Conservation (phyloP, 495 filamentous ascomycete species). For the Aspergillus leporis region DNA sequence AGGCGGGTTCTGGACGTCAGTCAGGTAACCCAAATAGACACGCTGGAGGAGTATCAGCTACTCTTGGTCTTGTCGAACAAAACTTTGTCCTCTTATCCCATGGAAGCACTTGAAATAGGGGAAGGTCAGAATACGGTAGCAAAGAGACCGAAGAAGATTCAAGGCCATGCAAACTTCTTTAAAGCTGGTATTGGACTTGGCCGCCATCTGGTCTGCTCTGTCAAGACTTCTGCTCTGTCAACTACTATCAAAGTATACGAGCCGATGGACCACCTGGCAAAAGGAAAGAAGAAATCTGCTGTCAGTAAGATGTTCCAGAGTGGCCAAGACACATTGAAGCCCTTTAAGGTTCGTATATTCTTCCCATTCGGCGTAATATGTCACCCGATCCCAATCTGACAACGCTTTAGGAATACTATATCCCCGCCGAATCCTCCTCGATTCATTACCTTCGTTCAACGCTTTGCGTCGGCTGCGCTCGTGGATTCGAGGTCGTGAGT, state of each 20-base stretch:
- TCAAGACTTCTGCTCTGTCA: constrained; percentile 85
- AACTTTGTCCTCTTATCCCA: constrained; percentile 80
- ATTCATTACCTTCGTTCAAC: constrained; percentile 97
- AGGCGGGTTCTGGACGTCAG: constrained; percentile 81
- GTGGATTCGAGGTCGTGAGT: constrained; percentile 95
- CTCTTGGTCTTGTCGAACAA: constrained; percentile 93
- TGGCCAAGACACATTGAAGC: constrained; percentile 89
- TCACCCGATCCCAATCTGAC: constrained; percentile 3
- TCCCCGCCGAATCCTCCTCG: constrained; percentile 91
- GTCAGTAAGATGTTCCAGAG: constrained; percentile 93
- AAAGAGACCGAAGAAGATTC: constrained; percentile 95
- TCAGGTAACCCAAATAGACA: constrained; percentile 92
- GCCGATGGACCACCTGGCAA: constrained; percentile 86
- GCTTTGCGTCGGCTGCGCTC: constrained; percentile 90
- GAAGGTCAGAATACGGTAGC: constrained; percentile 69
- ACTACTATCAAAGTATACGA: constrained; percentile 98
- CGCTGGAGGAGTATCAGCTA: constrained; percentile 90
- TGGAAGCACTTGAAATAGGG: constrained; percentile 79
- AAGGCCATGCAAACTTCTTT: constrained; percentile 97
- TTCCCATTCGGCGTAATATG: background rate
- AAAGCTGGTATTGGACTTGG: constrained; percentile 94
- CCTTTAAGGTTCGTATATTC: constrained; percentile 69
- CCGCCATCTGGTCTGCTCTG: constrained; percentile 90
- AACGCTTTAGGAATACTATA: constrained; percentile 79
- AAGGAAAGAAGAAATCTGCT: constrained; percentile 86